A percentile compares a stretch with the other conserved stretches of the same genome.
Conservation (phyloP, 306 rosid genomes). For the Potentilla sterilis region DNA sequence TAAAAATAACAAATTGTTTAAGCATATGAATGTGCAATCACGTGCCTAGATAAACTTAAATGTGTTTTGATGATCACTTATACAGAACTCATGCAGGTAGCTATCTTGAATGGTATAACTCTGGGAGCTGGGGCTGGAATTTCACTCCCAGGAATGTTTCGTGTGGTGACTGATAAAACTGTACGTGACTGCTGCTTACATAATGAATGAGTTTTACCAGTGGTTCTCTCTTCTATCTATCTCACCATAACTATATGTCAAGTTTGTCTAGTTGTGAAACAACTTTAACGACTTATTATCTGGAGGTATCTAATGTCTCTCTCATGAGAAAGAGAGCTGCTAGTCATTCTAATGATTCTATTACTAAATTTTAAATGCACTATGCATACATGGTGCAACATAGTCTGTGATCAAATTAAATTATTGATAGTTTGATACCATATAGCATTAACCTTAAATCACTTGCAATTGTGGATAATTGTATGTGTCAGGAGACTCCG, state of each 20-base stretch:
- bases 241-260: neutral
- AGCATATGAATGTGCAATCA: neutral
- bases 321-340: neutral
- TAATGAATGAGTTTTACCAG: neutral
- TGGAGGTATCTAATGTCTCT: neutral
- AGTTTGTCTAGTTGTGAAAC: neutral
- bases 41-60: neutral
- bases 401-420: neutral
- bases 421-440: neutral
- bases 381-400: neutral
- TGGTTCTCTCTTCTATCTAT: neutral
- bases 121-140: conserved; percentile 98
- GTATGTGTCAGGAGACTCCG: neutral
- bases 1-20: neutral
- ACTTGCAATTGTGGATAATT: neutral
- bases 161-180: conserved; percentile 82
- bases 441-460: neutral
- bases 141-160: conserved; percentile 84
- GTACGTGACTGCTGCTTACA: conserved; percentile 47
- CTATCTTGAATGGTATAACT: conserved; percentile 79
- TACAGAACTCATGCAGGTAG: conserved; percentile 53
- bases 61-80: conserved; percentile 21
- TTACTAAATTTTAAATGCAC: neutral
- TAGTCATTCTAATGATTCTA: neutral
- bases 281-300: neutral